These are phyloP conservation scores for Caloboletus firmus DNA, from an alignment of 1,284 basidiomycete species.

Conservation along the genomic window DNA sequence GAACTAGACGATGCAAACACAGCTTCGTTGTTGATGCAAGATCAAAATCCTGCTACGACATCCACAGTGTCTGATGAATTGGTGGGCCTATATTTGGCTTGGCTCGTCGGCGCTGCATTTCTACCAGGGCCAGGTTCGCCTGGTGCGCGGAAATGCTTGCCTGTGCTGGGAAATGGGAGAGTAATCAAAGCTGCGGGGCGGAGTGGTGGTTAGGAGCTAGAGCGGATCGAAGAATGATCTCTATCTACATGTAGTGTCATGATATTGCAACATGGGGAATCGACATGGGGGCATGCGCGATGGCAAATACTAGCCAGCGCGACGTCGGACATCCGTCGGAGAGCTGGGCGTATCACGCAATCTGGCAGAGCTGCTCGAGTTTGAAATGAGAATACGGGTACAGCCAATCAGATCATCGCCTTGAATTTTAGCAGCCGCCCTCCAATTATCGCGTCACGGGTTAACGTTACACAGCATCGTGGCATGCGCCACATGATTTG, in stretches of 20 bases:
- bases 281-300: neutral
- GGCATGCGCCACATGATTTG: neutral
- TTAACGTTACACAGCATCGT: neutral
- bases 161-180: constrained; percentile 37
- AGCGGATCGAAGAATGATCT: neutral
- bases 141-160: constrained; percentile 46
- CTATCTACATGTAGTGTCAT: neutral
- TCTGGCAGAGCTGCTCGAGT: too few species aligned
- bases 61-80: constrained; percentile 76
- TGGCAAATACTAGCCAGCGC: neutral
- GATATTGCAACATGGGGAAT: neutral
- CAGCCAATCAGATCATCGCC: neutral
- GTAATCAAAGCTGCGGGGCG: constrained; percentile 47
- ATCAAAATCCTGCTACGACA: constrained; percentile 39
- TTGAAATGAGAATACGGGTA: too few species aligned
- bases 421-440: neutral
- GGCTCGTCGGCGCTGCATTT: constrained; percentile 89
- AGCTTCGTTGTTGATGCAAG: constrained; percentile 52
- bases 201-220: constrained; percentile 40
- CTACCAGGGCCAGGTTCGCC: constrained; percentile 60
- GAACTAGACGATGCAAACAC: constrained; percentile 91
- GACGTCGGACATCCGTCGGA: constrained; percentile 1
- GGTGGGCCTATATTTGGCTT: constrained; percentile 91
- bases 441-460: too few species aligned
- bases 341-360: too few species aligned